These are phyloP conservation scores for Coemansia sp. DNA, from an alignment of 192 early-diverging fungal genomes.

Conservation along the genomic window DNA sequence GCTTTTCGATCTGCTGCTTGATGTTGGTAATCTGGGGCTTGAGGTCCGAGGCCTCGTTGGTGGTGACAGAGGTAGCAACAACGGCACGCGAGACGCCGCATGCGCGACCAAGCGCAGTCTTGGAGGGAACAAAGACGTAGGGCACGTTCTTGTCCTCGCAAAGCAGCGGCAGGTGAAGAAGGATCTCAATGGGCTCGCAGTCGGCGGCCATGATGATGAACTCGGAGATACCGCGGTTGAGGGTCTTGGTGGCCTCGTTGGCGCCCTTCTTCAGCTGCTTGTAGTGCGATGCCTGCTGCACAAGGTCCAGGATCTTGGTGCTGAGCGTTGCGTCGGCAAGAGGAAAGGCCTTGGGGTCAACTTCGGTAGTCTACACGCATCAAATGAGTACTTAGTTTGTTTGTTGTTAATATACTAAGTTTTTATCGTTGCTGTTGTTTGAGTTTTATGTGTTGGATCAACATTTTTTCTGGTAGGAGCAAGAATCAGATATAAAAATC, in stretches of 20 bases:
- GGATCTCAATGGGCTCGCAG: constrained; percentile 96
- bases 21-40: constrained; percentile 88
- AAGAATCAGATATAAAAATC: constrained; percentile 18
- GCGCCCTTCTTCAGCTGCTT: constrained; percentile 99
- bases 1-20: constrained; percentile 92
- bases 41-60: constrained; percentile 96
- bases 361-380: constrained; percentile 21
- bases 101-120: constrained; percentile 93
- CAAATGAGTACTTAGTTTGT: background rate
- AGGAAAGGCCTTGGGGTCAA: constrained; percentile 74
- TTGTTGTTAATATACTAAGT: background rate
- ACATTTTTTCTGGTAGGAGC: background rate
- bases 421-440: background rate
- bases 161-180: constrained; percentile 94
- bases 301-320: constrained; percentile 93
- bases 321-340: constrained; percentile 87
- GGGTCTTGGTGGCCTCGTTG: constrained; percentile 99
- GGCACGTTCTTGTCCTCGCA: constrained; percentile 99
- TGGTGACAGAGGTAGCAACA: constrained; percentile 90
- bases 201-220: constrained; percentile 99
- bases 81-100: constrained; percentile 96
- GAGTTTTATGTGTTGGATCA: constrained; percentile 6
- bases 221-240: constrained; percentile 98
- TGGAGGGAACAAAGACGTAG: constrained; percentile 98
- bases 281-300: constrained; percentile 99